Conservation (phyloP, 805 yeast species). For the Hanseniaspora pseudoguilliermondii region DNA sequence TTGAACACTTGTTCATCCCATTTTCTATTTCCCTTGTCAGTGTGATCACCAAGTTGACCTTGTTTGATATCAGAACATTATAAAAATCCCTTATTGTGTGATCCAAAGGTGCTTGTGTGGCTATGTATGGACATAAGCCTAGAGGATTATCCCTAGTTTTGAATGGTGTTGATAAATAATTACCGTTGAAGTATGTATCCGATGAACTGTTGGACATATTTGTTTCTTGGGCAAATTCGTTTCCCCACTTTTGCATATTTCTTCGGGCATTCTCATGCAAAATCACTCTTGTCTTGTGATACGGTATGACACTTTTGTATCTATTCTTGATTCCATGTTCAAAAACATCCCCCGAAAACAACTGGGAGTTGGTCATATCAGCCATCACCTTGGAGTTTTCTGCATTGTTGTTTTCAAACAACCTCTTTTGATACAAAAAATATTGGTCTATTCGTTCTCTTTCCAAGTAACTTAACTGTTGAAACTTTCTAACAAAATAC, state of each 20-base stretch:
- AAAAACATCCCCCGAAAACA: constrained; percentile 53
- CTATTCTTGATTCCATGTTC: constrained; percentile 73
- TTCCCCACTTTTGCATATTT: too few relatives aligned
- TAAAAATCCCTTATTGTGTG: constrained; percentile 75
- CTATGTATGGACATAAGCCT: constrained; percentile 42
- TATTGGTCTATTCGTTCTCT: constrained; percentile 45
- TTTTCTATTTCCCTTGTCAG: constrained; percentile 67
- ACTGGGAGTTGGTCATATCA: neutral
- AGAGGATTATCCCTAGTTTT: constrained; percentile 20
- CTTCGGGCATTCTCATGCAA: constrained; percentile 25
- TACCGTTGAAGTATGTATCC: constrained; percentile 74
- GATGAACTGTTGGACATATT: neutral
- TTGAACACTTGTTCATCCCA: constrained; percentile 66
- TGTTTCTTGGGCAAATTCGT: neutral
- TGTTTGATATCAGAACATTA: constrained; percentile 56
- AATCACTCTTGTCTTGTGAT: constrained; percentile 71
- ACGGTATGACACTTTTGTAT: constrained; percentile 79
- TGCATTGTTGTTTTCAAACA: neutral
- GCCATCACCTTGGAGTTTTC: neutral
- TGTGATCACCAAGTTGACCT: constrained; percentile 55
- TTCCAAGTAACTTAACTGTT: constrained; percentile 56
- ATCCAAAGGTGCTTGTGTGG: constrained; percentile 77
- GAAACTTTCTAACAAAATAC: constrained; percentile 40
- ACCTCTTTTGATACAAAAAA: constrained; percentile 11
- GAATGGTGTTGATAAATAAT: constrained; percentile 35